Evolutionary conservation across 1,139 yeast genomes (phyloP), one percentile per base, ranked within the genome.

Genomic region (Geotrichum restrictum): DNA sequence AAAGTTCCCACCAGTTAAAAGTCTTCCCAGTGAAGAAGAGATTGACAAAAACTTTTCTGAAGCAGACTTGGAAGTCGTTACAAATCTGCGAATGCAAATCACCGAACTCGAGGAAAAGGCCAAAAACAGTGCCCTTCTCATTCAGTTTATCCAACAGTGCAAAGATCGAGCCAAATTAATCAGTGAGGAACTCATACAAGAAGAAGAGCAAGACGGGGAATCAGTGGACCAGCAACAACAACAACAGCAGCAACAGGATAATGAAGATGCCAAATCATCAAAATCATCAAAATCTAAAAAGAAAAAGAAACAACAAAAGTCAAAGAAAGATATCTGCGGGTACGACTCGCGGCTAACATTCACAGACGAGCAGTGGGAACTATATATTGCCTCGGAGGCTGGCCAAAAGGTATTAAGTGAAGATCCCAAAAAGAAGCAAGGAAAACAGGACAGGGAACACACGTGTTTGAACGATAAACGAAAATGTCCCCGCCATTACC

Each of bases 401-500:
- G 49, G 47, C 2, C 32, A 45, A 8, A 29, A 43, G n/a, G 22
- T 36, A 19, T 37, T 52, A 22, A 31, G 32, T 24, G 42, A 42
- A 19, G 48, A 49, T 58, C 59, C 29, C 18, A 18, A n/a, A n/a
- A n/a, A 42, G 36, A 39, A 36, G 31, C 34, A 51, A 16, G 32
- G 24, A 13, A 16, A 42, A 14, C 36, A 14, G n/a, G 62, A 59
- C 19, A 58, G 60, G 19, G 64, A 58, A 8, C 62, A 58, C 31
- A 54, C 81, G 2, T 87, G 95, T 63, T 62, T 80, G 14, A 68
- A 71, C n/a, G 93, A 85, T 50, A 79, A 79, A 57, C 75, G 82
- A 49, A 83, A 83, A 61, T 87, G 95, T 64, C 66, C 67, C 3
- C 76, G 80, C 48, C 95, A 87, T 62, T 73, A 74, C 46, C 83